Evolutionary conservation across 1,284 basidiomycete species (phyloP).

Genomic region (Malassezia nana): DNA sequence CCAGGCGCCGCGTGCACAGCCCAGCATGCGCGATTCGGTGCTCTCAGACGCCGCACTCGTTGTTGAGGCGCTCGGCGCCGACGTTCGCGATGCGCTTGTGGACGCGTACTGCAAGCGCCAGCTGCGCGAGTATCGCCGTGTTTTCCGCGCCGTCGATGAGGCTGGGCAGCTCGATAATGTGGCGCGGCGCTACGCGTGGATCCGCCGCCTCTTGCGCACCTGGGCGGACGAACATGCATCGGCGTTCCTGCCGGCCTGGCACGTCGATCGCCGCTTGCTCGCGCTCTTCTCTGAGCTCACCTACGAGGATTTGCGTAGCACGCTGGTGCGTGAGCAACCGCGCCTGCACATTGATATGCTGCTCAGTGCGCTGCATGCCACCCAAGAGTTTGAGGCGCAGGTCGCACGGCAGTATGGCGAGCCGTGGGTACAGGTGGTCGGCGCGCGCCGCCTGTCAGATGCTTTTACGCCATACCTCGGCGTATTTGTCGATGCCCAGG

Average conservation of each 20-base stretch:
- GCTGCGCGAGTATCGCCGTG: conserved; percentile 88
- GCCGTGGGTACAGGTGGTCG: conserved; percentile 16
- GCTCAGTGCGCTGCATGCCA: conserved; percentile 38
- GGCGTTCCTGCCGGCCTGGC: conserved; percentile 36
- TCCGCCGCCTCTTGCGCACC: conserved; percentile 73
- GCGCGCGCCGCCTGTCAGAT: conserved; percentile 52
- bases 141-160: conserved; percentile 61
- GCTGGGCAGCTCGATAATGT: conserved; percentile 93
- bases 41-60: conserved; percentile 40
- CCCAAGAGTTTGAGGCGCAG: conserved; percentile 38
- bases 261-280: conserved; percentile 34
- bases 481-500: conserved; percentile 90
- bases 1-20: conserved; percentile 25
- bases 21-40: conserved; percentile 23
- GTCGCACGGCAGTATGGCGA: conserved; percentile 29
- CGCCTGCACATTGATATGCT: conserved; percentile 35
- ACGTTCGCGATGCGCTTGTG: conserved; percentile 58
- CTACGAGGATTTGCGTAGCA: conserved; percentile 39
- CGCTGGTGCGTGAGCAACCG: conserved; percentile 36
- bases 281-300: conserved; percentile 40
- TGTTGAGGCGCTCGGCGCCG: conserved; percentile 39
- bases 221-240: conserved; percentile 69
- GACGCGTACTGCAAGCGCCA: conserved; percentile 83
- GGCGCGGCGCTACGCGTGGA: conserved; percentile 87
- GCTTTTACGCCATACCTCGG: conserved; percentile 85